Conservation (phyloP, 1,284 basidiomycete species). For the Bondarzewia mesenterica region DNA sequence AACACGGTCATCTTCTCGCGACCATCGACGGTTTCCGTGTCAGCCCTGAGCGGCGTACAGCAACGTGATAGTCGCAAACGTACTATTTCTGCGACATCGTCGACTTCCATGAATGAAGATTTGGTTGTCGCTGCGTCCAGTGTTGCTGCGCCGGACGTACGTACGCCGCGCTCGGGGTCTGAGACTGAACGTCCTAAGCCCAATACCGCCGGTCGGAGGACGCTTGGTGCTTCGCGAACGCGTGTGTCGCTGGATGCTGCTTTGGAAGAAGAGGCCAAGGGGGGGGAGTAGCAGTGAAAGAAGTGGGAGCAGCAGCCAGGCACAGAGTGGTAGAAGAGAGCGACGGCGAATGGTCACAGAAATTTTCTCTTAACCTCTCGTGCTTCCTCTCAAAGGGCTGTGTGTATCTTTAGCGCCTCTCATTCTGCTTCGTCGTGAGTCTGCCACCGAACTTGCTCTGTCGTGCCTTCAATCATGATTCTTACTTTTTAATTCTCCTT, state of each 20-base stretch:
- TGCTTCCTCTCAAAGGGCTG: background rate
- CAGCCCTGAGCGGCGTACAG: slow-evolving; percentile 46
- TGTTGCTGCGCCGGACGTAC: slow-evolving; percentile 6
- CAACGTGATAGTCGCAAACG: slow-evolving; percentile 35
- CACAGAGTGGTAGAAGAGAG: slow-evolving; percentile 32
- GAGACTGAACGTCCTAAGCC: slow-evolving; percentile 43
- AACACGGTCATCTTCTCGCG: slow-evolving; percentile 54
- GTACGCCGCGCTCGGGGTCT: slow-evolving; percentile 31
- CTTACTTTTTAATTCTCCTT: background rate
- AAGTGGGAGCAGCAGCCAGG: slow-evolving; percentile 21
- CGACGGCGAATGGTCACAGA: slow-evolving; percentile 42
- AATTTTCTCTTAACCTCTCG: slow-evolving; percentile 26
- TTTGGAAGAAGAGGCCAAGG: slow-evolving; percentile 19
- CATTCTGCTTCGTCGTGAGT: background rate
- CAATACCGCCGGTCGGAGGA: slow-evolving; percentile 27
- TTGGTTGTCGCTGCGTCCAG: slow-evolving; percentile 1
- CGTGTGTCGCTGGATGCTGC: slow-evolving; percentile 38
- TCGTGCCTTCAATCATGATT: background rate
- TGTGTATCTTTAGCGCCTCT: background rate
- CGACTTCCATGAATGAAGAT: slow-evolving; percentile 1
- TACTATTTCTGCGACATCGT: slow-evolving; percentile 21
- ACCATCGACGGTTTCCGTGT: slow-evolving; percentile 42
- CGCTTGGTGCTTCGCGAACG: slow-evolving; percentile 29
- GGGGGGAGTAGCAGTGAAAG: slow-evolving; percentile 21
- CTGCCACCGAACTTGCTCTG: background rate